phyloP scores from a whole-genome alignment of 352 stramenopile genomes.

The Phytophthora vignae region DNA sequence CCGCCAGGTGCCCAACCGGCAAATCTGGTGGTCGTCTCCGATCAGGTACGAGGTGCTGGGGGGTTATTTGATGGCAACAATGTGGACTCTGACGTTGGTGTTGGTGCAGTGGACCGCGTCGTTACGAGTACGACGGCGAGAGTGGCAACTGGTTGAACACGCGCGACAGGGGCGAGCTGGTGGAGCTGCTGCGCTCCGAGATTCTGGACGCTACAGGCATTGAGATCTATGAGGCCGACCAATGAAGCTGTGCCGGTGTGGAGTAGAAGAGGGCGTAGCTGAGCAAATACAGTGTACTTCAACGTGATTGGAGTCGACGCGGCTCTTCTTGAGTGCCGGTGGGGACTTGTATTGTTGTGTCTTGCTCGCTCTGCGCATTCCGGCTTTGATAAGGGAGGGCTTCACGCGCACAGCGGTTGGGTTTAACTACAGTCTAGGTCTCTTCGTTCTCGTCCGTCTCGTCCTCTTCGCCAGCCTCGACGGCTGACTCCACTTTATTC shows the following conservation, averaged over 20 bases:
- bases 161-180: slow-evolving; percentile 77
- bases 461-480: slow-evolving; percentile 44
- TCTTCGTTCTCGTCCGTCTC: slow-evolving; percentile 46
- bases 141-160: slow-evolving; percentile 86
- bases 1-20: slow-evolving; percentile 97
- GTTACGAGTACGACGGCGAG: slow-evolving; percentile 87
- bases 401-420: background rate
- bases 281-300: slow-evolving; percentile 18
- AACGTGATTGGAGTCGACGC: slow-evolving; percentile 11
- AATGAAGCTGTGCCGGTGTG: slow-evolving; percentile 1
- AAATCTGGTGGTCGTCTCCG: slow-evolving; percentile 98
- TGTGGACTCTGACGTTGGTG: background rate
- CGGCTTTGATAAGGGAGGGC: slow-evolving; percentile 14
- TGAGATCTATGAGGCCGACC: slow-evolving; percentile 61
- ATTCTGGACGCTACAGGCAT: slow-evolving; percentile 85
- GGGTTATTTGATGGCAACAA: background rate
- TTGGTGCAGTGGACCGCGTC: slow-evolving; percentile 77
- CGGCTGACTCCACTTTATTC: slow-evolving; percentile 44
- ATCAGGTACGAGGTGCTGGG: slow-evolving; percentile 69
- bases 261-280: slow-evolving; percentile 4
- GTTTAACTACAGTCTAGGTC: slow-evolving; percentile 22
- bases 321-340: slow-evolving; percentile 4
- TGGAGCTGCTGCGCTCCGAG: slow-evolving; percentile 75
- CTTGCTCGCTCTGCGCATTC: slow-evolving; percentile 16
- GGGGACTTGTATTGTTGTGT: slow-evolving; percentile 15